Evolutionary conservation across 345 rosid species (phyloP).

Genomic region (Eucalyptus cloeziana): DNA sequence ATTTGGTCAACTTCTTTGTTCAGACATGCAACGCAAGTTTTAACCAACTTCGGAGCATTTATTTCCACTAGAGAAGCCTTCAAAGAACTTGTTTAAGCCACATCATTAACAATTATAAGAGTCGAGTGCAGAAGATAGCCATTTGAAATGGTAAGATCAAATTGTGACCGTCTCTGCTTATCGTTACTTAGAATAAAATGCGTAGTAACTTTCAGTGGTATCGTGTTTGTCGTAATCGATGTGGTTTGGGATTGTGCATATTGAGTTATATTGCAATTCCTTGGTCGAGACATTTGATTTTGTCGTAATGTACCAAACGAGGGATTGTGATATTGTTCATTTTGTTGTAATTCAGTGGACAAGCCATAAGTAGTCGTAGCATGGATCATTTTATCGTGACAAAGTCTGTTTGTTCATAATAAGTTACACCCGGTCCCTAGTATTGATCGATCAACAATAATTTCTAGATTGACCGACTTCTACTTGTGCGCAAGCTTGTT

Average conservation of each 20-base stretch:
- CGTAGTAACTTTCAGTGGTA: neutral
- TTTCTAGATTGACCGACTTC: neutral
- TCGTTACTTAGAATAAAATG: neutral
- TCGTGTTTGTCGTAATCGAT: neutral
- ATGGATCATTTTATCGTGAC: neutral
- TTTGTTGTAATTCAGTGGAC: neutral
- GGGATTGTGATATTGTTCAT: neutral
- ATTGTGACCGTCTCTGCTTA: neutral
- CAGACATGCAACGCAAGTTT: neutral
- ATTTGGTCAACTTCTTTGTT: neutral
- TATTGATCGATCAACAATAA: neutral
- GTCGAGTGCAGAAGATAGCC: neutral
- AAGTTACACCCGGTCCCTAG: neutral
- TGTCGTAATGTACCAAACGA: neutral
- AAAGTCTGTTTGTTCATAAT: neutral
- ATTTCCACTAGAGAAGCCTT: neutral
- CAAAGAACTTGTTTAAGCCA: neutral
- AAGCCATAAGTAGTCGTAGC: neutral
- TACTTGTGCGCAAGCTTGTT: neutral
- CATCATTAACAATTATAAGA: neutral
- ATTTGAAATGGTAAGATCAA: neutral
- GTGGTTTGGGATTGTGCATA: neutral
- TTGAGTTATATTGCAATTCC: neutral
- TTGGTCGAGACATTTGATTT: neutral
- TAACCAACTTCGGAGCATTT: neutral